A percentile compares a stretch with the other conserved stretches of the same genome.
These are phyloP conservation scores for Rosa lucieae DNA, from an alignment of 306 rosid species.

Conservation along the genomic window DNA sequence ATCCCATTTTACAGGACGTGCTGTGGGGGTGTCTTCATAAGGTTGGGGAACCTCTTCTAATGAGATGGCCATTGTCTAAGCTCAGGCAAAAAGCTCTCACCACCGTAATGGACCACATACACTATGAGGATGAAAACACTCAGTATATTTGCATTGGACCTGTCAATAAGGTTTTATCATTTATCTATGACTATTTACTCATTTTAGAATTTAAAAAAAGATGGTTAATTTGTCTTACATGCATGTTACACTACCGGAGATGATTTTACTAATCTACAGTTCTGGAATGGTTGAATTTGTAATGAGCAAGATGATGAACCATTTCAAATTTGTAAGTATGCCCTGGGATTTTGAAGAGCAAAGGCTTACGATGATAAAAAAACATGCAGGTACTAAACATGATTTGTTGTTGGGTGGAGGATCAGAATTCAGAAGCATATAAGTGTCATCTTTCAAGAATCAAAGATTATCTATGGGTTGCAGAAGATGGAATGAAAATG, in stretches of 20 bases:
- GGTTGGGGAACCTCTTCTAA: constrained; percentile 58
- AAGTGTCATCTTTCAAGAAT: constrained; percentile 66
- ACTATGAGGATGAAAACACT: constrained; percentile 64
- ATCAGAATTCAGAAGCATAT: constrained; percentile 62
- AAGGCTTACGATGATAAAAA: background rate
- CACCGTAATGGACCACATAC: constrained; percentile 60
- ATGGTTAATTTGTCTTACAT: background rate
- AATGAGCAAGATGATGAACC: background rate
- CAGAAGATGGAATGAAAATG: constrained; percentile 94
- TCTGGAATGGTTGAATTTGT: background rate
- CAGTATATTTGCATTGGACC: constrained; percentile 71
- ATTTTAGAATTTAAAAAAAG: background rate
- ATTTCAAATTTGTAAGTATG: background rate
- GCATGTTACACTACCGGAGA: background rate
- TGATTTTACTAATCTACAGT: no score
- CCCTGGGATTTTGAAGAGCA: background rate
- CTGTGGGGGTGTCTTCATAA: constrained; percentile 55
- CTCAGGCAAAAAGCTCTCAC: constrained; percentile 57
- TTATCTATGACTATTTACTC: background rate
- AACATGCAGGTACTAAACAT: constrained; percentile 59
- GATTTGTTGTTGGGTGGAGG: constrained; percentile 83
- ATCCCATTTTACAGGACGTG: constrained; percentile 45
- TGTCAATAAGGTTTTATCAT: constrained; percentile 52
- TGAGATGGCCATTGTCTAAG: constrained; percentile 60
- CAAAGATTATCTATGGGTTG: constrained; percentile 81